A percentile compares a stretch with the other conserved stretches of the same genome.
Conservation (phyloP, 1,139 yeast species). For the Arxiozyma slooffiae region DNA sequence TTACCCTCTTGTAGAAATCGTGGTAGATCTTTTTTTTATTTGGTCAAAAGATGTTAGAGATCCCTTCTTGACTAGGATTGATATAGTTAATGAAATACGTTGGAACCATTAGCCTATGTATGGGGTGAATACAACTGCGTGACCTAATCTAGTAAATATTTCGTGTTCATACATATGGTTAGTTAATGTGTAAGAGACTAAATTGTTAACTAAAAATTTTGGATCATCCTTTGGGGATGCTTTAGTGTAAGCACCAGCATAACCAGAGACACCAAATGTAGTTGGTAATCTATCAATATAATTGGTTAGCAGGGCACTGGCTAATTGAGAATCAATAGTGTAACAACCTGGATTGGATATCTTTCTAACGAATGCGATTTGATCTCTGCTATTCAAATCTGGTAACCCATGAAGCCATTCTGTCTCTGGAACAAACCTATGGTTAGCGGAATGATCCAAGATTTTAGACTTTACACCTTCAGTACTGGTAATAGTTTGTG, state of each 20-base stretch:
- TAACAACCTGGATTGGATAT: conserved; percentile 98
- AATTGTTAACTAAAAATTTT: conserved; percentile 60
- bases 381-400: conserved; percentile 53
- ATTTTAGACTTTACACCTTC: conserved; percentile 54
- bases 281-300: conserved; percentile 63
- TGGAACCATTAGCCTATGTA: conserved; percentile 99
- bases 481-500: conserved; percentile 76
- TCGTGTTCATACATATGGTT: conserved; percentile 96
- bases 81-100: conserved; percentile 87
- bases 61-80: conserved; percentile 68
- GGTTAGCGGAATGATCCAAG: conserved; percentile 90
- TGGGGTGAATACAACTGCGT: conserved; percentile 80
- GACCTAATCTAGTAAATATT: conserved; percentile 70
- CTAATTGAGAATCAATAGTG: conserved; percentile 94
- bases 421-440: conserved; percentile 78
- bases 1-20: conserved; percentile 81
- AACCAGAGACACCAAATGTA: conserved; percentile 92
- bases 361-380: conserved; percentile 64
- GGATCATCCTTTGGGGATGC: conserved; percentile 94
- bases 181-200: conserved; percentile 90
- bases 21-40: conserved; percentile 73
- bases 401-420: conserved; percentile 95
- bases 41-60: conserved; percentile 76
- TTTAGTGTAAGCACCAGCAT: conserved; percentile 98
- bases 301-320: conserved; percentile 73